phyloP scores from a whole-genome alignment of 768 basidiomycete genomes.

The Lyophyllum shimeji region DNA sequence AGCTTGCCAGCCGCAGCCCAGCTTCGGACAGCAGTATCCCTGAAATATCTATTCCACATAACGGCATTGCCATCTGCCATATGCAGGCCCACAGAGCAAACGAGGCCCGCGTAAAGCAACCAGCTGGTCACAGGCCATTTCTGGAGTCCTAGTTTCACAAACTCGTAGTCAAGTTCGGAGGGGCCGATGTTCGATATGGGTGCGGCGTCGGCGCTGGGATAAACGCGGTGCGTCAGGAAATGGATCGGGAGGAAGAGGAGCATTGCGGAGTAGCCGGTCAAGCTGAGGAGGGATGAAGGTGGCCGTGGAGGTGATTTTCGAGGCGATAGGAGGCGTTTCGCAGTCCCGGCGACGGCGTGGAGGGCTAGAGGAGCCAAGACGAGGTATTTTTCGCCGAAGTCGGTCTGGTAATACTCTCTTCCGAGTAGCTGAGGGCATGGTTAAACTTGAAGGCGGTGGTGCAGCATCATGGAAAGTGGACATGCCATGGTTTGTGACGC shows the following conservation, averaged over 20 bases:
- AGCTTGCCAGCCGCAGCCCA: conserved; percentile 13
- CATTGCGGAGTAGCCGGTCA: conserved; percentile 63
- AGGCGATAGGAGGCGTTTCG: conserved; percentile 56
- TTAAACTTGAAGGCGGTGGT: not conserved
- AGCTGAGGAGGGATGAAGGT: conserved; percentile 45
- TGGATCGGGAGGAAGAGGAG: conserved; percentile 68
- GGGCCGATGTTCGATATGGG: conserved; percentile 66
- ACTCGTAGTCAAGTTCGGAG: conserved; percentile 79
- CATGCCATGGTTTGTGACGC: conserved; percentile 78
- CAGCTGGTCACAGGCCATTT: conserved; percentile 63
- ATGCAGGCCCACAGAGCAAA: conserved; percentile 57
- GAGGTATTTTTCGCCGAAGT: conserved; percentile 65
- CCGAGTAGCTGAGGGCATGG: conserved; percentile 62
- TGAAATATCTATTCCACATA: conserved; percentile 51
- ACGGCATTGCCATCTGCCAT: conserved; percentile 58
- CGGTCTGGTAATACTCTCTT: conserved; percentile 83
- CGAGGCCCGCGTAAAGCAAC: conserved; percentile 62
- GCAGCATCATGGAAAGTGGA: not conserved
- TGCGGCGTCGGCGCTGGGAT: conserved; percentile 42
- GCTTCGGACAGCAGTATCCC: conserved; percentile 12
- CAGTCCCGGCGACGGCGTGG: conserved; percentile 59
- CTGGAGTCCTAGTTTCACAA: conserved; percentile 70
- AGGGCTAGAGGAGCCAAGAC: conserved; percentile 65
- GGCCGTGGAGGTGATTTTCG: conserved; percentile 29
- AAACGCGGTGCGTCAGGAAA: conserved; percentile 62